Percentiles rank a stretch among this genome's conserved stretches.
Evolutionary conservation across 2,329 filamentous ascomycete species (phyloP).

Genomic region (Pyricularia pennisetigena): DNA sequence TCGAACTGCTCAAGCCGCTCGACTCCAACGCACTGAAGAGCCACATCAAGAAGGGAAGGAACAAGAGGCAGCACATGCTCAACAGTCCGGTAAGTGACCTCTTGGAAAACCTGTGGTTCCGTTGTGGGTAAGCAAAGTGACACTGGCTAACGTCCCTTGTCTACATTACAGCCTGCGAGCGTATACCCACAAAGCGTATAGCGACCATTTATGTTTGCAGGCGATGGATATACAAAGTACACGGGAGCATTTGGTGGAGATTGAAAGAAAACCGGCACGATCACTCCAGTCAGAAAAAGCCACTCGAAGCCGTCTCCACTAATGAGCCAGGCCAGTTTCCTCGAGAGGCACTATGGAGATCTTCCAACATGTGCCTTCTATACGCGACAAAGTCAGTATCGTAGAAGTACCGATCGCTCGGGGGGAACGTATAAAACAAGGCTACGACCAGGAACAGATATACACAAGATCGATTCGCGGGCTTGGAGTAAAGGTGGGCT

Average conservation of each 20-base stretch:
- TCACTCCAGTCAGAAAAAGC: not conserved
- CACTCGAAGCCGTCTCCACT: not conserved
- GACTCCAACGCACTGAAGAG: slow-evolving; percentile 95
- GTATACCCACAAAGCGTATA: slow-evolving; percentile 48
- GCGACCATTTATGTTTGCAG: not conserved
- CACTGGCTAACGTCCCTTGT: not conserved
- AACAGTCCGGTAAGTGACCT: slow-evolving; percentile 74
- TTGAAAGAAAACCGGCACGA: not conserved
- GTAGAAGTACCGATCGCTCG: not conserved
- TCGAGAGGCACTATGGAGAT: not conserved
- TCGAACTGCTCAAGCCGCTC: slow-evolving; percentile 90
- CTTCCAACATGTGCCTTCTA: not conserved
- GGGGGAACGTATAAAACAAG: not conserved
- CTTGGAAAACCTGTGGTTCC: too few species aligned
- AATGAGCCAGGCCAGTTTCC: not conserved
- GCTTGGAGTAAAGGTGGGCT: not conserved
- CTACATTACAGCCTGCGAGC: slow-evolving; percentile 34
- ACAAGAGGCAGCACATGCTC: slow-evolving; percentile 87
- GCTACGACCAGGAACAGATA: not conserved
- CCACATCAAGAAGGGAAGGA: slow-evolving; percentile 96
- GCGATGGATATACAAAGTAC: not conserved
- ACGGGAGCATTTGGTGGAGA: not conserved
- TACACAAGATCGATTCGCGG: not conserved
- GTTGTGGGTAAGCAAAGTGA: not conserved
- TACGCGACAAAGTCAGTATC: not conserved